phyloP scores from a whole-genome alignment of 169 alveolate species.

The Eimeria falciformis region DNA sequence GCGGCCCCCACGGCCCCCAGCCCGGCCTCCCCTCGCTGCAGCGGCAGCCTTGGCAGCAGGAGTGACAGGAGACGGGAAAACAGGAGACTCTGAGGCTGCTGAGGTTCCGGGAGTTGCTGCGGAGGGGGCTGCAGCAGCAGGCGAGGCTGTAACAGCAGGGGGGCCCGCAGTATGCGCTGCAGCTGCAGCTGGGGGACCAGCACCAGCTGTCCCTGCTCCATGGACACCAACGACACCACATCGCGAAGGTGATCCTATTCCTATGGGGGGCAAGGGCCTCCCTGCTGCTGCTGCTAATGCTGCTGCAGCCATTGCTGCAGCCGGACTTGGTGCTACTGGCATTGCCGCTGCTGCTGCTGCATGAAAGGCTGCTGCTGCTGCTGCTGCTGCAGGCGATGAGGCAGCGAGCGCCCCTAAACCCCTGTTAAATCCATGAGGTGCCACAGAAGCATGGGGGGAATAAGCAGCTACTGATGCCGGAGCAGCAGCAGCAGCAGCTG shows the following conservation, averaged over 20 bases:
- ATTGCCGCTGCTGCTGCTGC: constrained; percentile 68
- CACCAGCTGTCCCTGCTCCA: background rate
- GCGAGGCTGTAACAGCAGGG: background rate
- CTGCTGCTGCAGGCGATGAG: constrained; percentile 26
- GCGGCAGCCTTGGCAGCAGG: constrained; percentile 24
- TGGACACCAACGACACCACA: background rate
- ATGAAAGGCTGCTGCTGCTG: constrained; percentile 68
- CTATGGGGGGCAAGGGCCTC: constrained; percentile 45
- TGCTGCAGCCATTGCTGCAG: constrained; percentile 68
- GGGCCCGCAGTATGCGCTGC: background rate
- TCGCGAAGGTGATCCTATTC: background rate
- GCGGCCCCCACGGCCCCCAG: constrained; percentile 38
- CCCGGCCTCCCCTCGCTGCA: constrained; percentile 13
- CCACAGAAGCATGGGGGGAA: constrained; percentile 28
- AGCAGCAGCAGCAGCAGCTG: constrained; percentile 27
- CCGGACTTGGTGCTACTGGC: constrained; percentile 51
- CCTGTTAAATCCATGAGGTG: constrained; percentile 22
- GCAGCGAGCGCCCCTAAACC: constrained; percentile 22
- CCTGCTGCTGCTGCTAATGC: constrained; percentile 42
- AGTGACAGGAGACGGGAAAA: background rate
- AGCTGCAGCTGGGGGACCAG: background rate
- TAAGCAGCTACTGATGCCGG: constrained; percentile 39
- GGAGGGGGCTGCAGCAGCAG: constrained; percentile 31
- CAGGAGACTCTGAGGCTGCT: background rate
- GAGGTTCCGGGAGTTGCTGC: background rate